These are phyloP conservation scores for Cercophora scortea DNA, from an alignment of 495 filamentous ascomycete genomes.

Conservation along the genomic window DNA sequence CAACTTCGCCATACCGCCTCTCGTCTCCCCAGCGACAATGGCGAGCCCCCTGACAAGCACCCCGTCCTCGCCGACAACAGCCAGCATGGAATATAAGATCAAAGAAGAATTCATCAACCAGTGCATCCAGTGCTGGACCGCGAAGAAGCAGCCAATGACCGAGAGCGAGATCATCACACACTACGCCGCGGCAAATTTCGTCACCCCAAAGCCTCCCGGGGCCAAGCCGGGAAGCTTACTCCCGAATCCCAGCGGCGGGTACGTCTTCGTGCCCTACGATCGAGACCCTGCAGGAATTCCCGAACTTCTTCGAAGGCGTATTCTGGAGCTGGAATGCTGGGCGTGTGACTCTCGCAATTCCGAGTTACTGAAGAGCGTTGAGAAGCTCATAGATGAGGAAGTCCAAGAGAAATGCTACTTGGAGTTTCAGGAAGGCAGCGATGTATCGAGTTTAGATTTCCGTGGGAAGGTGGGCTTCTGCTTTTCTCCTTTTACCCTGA, in stretches of 20 bases:
- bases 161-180: neutral
- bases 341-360: neutral
- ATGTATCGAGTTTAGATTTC: neutral
- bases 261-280: constrained; percentile 4
- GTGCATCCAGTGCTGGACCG: constrained; percentile 7
- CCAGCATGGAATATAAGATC: neutral
- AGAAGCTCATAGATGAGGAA: constrained; percentile 9
- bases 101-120: constrained; percentile 11
- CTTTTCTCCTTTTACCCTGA: neutral
- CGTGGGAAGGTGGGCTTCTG: neutral
- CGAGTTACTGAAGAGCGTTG: neutral
- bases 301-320: neutral
- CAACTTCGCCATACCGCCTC: too few relatives aligned
- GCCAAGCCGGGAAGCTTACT: neutral
- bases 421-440: neutral
- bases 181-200: neutral
- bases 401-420: constrained; percentile 10
- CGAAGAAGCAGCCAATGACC: neutral
- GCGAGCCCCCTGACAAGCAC: too few relatives aligned
- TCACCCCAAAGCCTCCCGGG: neutral
- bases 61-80: too few relatives aligned
- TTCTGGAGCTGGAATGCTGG: neutral
- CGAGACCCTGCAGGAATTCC: neutral
- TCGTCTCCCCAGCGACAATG: too few relatives aligned
- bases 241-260: neutral